Evolutionary conservation across 257 asterid genomes (phyloP).

Genomic region (Sherardia arvensis): DNA sequence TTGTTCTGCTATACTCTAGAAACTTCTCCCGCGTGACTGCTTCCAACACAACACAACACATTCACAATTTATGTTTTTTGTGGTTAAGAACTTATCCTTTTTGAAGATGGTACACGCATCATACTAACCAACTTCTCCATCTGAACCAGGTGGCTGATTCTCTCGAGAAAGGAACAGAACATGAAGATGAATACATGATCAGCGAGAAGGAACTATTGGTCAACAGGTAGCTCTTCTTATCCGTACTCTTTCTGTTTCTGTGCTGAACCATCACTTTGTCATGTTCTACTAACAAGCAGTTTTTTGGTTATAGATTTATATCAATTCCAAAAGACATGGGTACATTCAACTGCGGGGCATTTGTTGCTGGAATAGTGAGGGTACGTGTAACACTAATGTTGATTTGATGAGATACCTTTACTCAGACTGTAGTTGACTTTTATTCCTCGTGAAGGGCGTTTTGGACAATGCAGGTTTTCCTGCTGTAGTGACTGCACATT

Average conservation of each 20-base stretch:
- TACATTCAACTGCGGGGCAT: constrained; percentile 94
- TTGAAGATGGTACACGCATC: too few relatives aligned
- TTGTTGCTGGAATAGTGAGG: constrained; percentile 94
- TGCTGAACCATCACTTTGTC: not conserved
- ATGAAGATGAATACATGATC: constrained; percentile 96
- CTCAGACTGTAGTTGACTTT: constrained; percentile 12
- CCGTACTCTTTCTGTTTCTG: too few relatives aligned
- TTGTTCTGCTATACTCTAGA: not conserved
- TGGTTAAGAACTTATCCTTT: not conserved
- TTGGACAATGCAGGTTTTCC: constrained; percentile 92
- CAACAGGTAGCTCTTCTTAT: constrained; percentile 43
- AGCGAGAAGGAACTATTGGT: constrained; percentile 95
- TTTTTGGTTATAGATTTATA: constrained; percentile 51
- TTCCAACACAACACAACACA: not conserved
- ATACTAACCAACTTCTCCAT: not conserved
- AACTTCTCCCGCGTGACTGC: not conserved
- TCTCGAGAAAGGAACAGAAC: constrained; percentile 97
- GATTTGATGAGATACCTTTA: not conserved
- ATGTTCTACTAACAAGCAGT: constrained; percentile 14
- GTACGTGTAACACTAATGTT: constrained; percentile 27
- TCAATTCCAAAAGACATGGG: constrained; percentile 98
- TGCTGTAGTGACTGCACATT: constrained; percentile 92
- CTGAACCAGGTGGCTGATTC: constrained; percentile 92
- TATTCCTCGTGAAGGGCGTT: constrained; percentile 58
- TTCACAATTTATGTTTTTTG: not conserved